phyloP scores from a whole-genome alignment of 805 yeast species.

The Wickerhamiella azyma region DNA sequence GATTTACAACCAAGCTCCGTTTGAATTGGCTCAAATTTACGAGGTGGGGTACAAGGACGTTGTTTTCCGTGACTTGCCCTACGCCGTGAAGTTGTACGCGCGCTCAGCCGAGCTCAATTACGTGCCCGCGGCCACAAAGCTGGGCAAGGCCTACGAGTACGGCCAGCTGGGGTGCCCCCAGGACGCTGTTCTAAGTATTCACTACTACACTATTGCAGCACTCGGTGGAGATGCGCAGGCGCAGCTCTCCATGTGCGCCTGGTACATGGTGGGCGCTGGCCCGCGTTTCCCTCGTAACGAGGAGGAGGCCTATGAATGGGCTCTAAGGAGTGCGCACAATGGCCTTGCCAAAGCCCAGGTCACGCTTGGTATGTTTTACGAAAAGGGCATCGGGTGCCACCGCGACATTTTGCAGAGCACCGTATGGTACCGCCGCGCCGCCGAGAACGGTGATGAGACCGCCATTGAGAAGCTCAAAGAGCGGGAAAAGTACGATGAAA shows the following conservation, averaged over 20 bases:
- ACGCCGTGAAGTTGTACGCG: slow-evolving; percentile 74
- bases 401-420: slow-evolving; percentile 43
- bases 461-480: slow-evolving; percentile 29
- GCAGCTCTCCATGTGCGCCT: slow-evolving; percentile 90
- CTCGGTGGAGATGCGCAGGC: slow-evolving; percentile 74
- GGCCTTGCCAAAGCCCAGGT: slow-evolving; percentile 73
- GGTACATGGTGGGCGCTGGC: slow-evolving; percentile 88
- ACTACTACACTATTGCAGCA: slow-evolving; percentile 87
- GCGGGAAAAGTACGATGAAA: slow-evolving; percentile 11
- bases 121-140: slow-evolving; percentile 58
- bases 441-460: slow-evolving; percentile 41
- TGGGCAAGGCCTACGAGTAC: slow-evolving; percentile 75
- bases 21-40: slow-evolving; percentile 75
- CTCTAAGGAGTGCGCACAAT: slow-evolving; percentile 64
- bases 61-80: slow-evolving; percentile 66
- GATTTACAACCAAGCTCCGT: slow-evolving; percentile 84
- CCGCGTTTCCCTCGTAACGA: slow-evolving; percentile 69
- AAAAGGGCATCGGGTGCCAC: slow-evolving; percentile 77
- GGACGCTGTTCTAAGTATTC: slow-evolving; percentile 74
- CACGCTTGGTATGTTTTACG: slow-evolving; percentile 71
- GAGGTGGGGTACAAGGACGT: slow-evolving; percentile 77
- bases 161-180: slow-evolving; percentile 57
- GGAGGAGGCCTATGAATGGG: slow-evolving; percentile 90
- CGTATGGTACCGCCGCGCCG: slow-evolving; percentile 66
- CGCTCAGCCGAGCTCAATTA: slow-evolving; percentile 85